These are phyloP conservation scores for Rubia yunnanensis DNA, from an alignment of 257 asterid species.

Conservation along the genomic window DNA sequence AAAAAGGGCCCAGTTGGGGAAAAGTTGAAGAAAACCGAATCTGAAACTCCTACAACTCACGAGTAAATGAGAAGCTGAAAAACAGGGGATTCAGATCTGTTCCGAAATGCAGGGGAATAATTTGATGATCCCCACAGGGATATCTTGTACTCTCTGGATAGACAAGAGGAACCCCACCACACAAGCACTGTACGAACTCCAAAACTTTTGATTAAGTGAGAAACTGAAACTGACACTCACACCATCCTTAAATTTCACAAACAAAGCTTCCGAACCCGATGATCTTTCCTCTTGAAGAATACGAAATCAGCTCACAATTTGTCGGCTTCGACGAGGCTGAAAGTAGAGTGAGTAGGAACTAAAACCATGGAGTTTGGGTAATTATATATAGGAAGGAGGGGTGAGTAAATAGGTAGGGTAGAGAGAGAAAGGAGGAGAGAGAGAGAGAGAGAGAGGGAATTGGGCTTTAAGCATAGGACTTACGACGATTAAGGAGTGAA, in stretches of 20 bases:
- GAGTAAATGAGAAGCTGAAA: constrained; percentile 7
- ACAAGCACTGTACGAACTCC: constrained; percentile 2
- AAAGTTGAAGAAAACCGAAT: constrained; percentile 2
- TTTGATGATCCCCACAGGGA: constrained; percentile 40
- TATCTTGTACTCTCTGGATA: constrained; percentile 15
- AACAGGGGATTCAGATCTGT: constrained; percentile 27
- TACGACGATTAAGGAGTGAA: background rate
- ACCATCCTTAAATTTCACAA: background rate
- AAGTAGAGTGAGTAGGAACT: background rate
- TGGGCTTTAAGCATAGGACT: constrained; percentile 10
- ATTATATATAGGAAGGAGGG: background rate
- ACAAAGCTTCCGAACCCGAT: background rate
- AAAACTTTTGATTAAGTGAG: background rate
- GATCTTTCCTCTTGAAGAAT: background rate
- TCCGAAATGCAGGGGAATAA: constrained; percentile 23
- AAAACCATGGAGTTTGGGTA: background rate
- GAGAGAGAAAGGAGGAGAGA: background rate
- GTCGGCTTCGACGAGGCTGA: constrained; percentile 14
- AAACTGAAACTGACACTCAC: too few species aligned
- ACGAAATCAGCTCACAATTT: constrained; percentile 10
- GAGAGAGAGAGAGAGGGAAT: constrained; percentile 5
- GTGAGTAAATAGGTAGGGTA: background rate
- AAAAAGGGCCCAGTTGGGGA: constrained; percentile 3
- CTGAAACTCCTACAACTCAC: constrained; percentile 8
- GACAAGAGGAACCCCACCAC: background rate